Evolutionary conservation across 2,329 filamentous ascomycete species (phyloP).

Genomic region (Clonostachys rosea): DNA sequence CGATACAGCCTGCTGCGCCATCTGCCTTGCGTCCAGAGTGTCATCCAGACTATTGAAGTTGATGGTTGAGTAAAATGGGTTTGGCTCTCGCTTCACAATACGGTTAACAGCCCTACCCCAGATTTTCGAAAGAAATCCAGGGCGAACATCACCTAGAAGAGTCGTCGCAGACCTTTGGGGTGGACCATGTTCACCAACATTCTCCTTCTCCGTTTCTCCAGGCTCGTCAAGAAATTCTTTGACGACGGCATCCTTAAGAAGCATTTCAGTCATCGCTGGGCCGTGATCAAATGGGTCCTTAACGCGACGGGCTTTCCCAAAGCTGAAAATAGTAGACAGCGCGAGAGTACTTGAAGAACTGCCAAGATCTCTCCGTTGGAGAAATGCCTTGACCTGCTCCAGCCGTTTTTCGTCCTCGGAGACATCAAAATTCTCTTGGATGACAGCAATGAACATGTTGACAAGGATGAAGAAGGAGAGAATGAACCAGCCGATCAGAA

Average conservation of each 20-base stretch:
- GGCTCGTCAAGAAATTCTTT: constrained; percentile 81
- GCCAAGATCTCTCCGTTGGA: constrained; percentile 84
- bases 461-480: constrained; percentile 91
- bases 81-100: constrained; percentile 69
- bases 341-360: constrained; percentile 70
- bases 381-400: constrained; percentile 91
- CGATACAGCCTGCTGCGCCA: constrained; percentile 86
- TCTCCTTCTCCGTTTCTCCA: constrained; percentile 18
- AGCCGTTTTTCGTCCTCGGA: constrained; percentile 97
- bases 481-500: constrained; percentile 94
- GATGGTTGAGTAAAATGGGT: constrained; percentile 85
- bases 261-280: constrained; percentile 88
- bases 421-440: constrained; percentile 98
- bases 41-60: constrained; percentile 70
- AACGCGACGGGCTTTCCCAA: constrained; percentile 53
- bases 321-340: constrained; percentile 64
- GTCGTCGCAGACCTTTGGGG: constrained; percentile 23
- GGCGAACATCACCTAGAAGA: constrained; percentile 39
- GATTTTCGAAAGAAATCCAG: constrained; percentile 53
- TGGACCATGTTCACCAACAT: constrained; percentile 24
- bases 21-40: constrained; percentile 74
- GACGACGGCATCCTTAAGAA: constrained; percentile 93
- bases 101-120: constrained; percentile 56
- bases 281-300: constrained; percentile 90
- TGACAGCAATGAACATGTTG: constrained; percentile 99